A percentile compares a stretch with the other conserved stretches of the same genome.
Conservation (phyloP, 208 protist species). For the Angomonas deanei region DNA sequence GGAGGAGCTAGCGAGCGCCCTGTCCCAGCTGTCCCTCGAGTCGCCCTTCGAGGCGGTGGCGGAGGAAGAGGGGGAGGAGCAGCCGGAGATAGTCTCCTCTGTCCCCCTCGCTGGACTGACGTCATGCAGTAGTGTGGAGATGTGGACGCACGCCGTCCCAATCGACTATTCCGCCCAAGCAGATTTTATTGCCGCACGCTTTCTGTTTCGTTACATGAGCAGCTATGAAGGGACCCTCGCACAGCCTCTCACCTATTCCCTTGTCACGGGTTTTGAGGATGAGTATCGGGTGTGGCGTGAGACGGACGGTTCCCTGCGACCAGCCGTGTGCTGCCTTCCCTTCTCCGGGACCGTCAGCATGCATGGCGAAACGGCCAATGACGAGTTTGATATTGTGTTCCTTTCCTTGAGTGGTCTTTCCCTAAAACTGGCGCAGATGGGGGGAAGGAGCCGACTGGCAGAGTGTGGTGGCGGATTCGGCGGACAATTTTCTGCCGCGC, state of each 20-base stretch:
- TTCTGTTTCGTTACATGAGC: conserved; percentile 38
- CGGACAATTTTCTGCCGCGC: neutral
- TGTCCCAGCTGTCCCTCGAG: conserved; percentile 35
- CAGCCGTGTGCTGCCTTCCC: neutral
- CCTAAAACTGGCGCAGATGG: neutral
- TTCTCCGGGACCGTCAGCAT: neutral
- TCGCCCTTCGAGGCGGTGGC: conserved; percentile 15
- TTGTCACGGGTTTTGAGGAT: neutral
- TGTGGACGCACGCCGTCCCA: conserved; percentile 75
- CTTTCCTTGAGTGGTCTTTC: neutral
- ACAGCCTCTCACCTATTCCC: neutral
- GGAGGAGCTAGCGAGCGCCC: conserved; percentile 34
- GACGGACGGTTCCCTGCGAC: neutral
- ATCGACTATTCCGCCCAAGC: conserved; percentile 25
- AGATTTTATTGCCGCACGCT: conserved; percentile 50
- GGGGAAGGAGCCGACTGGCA: neutral
- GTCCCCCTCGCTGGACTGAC: conserved; percentile 42
- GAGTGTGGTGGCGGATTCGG: neutral
- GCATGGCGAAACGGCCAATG: neutral
- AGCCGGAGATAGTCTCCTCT: conserved; percentile 10
- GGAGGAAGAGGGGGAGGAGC: conserved; percentile 11
- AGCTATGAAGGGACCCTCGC: conserved; percentile 14
- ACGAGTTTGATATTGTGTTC: neutral
- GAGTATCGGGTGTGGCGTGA: neutral
- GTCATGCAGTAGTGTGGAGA: conserved; percentile 52